These are phyloP conservation scores for Chloranthus sessilifolius DNA, from an alignment of 164 flowering plant genomes.

Conservation along the genomic window DNA sequence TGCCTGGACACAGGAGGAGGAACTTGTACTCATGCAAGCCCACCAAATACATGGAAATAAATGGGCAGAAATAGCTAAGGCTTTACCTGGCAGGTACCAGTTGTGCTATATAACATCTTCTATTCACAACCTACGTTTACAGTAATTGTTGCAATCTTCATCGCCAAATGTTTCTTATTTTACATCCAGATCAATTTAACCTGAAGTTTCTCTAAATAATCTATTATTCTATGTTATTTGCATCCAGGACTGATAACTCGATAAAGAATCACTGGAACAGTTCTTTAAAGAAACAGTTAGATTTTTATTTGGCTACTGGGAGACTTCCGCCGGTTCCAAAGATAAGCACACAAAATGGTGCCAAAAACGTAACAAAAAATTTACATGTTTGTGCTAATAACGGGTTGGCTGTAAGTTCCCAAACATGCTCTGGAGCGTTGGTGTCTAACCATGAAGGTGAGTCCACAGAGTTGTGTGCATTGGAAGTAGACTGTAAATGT, in stretches of 20 bases:
- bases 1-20: slow-evolving; percentile 94
- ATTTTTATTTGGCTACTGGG: slow-evolving; percentile 72
- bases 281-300: slow-evolving; percentile 82
- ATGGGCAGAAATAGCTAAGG: slow-evolving; percentile 98
- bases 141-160: too few species aligned
- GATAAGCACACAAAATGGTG: slow-evolving; percentile 32
- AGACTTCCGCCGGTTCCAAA: slow-evolving; percentile 60
- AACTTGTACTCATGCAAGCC: slow-evolving; percentile 68
- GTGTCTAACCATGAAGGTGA: slow-evolving; percentile 1
- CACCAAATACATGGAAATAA: slow-evolving; percentile 76
- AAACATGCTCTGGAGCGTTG: slow-evolving; percentile 32
- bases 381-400: slow-evolving; percentile 24
- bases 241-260: slow-evolving; percentile 91
- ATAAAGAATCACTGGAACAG: slow-evolving; percentile 99
- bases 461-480: slow-evolving; percentile 29
- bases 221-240: too few species aligned
- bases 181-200: too few species aligned
- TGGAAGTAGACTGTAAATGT: slow-evolving; percentile 39
- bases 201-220: too few species aligned
- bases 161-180: too few species aligned
- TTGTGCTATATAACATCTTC: neutral
- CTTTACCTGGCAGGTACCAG: slow-evolving; percentile 85
- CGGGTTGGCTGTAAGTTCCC: slow-evolving; percentile 39
- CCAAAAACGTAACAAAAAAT: slow-evolving; percentile 26
- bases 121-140: too few species aligned